Percentiles rank a stretch among this genome's conserved stretches.
phyloP scores from a whole-genome alignment of 345 rosid species.

The Draba incana region DNA sequence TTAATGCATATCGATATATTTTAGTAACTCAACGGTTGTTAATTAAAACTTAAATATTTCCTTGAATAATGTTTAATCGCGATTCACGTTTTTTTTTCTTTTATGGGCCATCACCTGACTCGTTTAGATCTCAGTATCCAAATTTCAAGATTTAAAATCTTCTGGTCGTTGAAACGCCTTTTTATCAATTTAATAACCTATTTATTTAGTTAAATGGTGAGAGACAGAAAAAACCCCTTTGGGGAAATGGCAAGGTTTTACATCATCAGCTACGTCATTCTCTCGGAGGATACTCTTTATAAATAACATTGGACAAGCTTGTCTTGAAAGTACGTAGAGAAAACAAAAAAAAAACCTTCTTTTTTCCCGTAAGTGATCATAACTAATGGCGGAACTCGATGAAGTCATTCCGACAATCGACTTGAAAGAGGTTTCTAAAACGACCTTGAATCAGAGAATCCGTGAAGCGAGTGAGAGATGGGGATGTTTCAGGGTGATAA shows the following conservation, averaged over 20 bases:
- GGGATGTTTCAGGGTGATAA: conserved; percentile 78
- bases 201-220: no score
- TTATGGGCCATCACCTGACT: no score
- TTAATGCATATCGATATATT: no score
- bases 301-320: conserved; percentile 2
- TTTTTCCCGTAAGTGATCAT: neutral
- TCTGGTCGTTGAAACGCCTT: no score
- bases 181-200: no score
- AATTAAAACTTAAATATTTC: no score
- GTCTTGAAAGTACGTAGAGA: neutral
- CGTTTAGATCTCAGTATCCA: no score
- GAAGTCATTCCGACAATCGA: conserved; percentile 54
- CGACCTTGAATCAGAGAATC: conserved; percentile 44
- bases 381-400: conserved; percentile 7
- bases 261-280: neutral
- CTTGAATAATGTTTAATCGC: no score
- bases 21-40: no score
- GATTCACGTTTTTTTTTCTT: no score
- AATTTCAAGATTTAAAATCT: no score
- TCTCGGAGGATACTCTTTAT: neutral
- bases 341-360: neutral
- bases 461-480: conserved; percentile 59
- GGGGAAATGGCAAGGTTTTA: neutral
- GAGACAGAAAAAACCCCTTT: neutral
- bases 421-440: conserved; percentile 44